Evolutionary conservation across 2,329 filamentous ascomycete genomes (phyloP), one percentile per base, ranked within the genome.

Genomic region (Stagonosporopsis tanaceti): DNA sequence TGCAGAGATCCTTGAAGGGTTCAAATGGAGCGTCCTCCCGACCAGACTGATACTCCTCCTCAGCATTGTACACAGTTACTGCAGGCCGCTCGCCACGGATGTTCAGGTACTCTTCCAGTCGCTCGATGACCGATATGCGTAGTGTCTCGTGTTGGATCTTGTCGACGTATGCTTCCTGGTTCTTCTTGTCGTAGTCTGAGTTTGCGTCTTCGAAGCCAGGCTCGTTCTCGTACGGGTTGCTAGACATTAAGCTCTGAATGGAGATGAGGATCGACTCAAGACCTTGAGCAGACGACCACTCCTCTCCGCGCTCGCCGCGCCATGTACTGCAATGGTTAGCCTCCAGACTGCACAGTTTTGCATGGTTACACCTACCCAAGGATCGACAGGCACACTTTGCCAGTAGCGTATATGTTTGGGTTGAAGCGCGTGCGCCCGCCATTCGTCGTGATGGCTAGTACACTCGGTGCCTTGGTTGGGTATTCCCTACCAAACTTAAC

Each of bases 251-350:
- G 75, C 93, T 97, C 77, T 99, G 95, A 55, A 99, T 97, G 5
- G 94, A 98, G 50, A 98, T 86, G 45, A 99, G 78, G 46, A 98
- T 92, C 0, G 94, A 98, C 75, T 98, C 95, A 1, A 99, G 82
- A 6, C 95, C 94, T 75, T 98, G 95, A 0, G 94, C 95, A 15
- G 93, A 93, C 15, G 93, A 97, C 95, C 95, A 99, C 75, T 97
- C 89, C 76, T 98, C 95, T 53, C 93, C 92, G 15, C 87, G 85
- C 71, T 97, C 90, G 27, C 93, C 93, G 47, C 90, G 86, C 95
- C 95, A 99, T 73, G 95, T 99, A 56, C 93, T 96, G 35, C 62
- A 28, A 45, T 5, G 11, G 17, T 46, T n/a, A 52, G 39, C 25
- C 6, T 34, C 14, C 20, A 24, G 32, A 3, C 17, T 24, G 5